Conservation (phyloP, 2,329 filamentous ascomycete species). For the Cercospora janseana region DNA sequence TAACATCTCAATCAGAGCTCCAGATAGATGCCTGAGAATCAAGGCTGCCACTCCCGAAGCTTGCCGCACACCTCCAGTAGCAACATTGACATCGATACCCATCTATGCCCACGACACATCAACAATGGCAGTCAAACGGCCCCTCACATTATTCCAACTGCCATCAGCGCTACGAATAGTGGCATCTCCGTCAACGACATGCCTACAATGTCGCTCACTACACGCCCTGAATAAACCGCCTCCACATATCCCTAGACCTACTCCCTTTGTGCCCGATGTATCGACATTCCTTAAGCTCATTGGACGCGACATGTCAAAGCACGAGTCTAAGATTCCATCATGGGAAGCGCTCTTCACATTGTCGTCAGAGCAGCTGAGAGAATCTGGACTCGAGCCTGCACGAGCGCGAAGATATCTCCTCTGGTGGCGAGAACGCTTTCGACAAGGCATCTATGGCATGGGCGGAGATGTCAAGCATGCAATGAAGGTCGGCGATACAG, state of each 20-base stretch:
- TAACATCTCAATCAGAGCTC: too few relatives aligned
- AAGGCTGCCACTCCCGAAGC: neutral
- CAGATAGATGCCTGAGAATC: neutral
- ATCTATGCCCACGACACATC: conserved; percentile 17
- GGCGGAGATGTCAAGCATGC: conserved; percentile 81
- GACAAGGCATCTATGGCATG: conserved; percentile 71
- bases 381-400: conserved; percentile 82
- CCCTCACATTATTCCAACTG: conserved; percentile 28
- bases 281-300: conserved; percentile 85
- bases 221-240: conserved; percentile 23
- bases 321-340: conserved; percentile 80
- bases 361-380: conserved; percentile 71
- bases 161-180: conserved; percentile 25
- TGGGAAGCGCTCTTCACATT: conserved; percentile 90
- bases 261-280: conserved; percentile 81
- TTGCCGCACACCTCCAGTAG: conserved; percentile 17
- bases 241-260: conserved; percentile 62
- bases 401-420: conserved; percentile 80
- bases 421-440: conserved; percentile 82
- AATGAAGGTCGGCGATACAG: conserved; percentile 46
- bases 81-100: conserved; percentile 34
- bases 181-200: conserved; percentile 15
- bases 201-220: conserved; percentile 24
- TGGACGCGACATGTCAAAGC: conserved; percentile 78
- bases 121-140: conserved; percentile 33